Evolutionary conservation across 2,329 filamentous ascomycete genomes (phyloP).

Genomic region (Cladosporium sphaerospermum): DNA sequence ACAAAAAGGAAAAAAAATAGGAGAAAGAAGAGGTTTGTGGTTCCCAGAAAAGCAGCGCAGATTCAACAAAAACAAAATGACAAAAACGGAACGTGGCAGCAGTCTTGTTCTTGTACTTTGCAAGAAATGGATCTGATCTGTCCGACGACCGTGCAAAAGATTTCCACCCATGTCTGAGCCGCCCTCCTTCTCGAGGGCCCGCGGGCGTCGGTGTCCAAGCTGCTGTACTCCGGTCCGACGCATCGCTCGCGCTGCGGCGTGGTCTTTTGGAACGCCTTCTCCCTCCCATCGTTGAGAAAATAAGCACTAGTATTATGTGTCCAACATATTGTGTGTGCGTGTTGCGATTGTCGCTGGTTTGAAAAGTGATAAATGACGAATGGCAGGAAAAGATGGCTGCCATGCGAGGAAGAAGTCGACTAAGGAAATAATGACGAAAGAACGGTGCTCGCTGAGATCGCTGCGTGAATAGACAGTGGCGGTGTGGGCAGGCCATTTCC

Average conservation of each 20-base stretch:
- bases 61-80: background rate
- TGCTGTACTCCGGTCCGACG: background rate
- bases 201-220: background rate
- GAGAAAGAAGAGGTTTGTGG: background rate
- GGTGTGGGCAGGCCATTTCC: background rate
- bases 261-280: slow-evolving; percentile 1
- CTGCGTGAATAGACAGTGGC: slow-evolving; percentile 8
- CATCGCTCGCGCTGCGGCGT: slow-evolving; percentile 11
- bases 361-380: background rate
- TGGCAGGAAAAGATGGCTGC: background rate
- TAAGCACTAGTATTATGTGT: slow-evolving; percentile 13
- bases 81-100: background rate
- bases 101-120: background rate
- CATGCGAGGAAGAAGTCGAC: background rate
- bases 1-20: background rate
- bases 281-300: slow-evolving; percentile 4
- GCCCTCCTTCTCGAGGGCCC: background rate
- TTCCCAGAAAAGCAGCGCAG: background rate
- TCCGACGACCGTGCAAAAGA: background rate
- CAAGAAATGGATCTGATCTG: background rate
- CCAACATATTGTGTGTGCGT: slow-evolving; percentile 9
- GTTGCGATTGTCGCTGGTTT: slow-evolving; percentile 5
- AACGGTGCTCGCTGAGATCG: slow-evolving; percentile 2
- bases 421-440: slow-evolving; percentile 9
- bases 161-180: background rate